Evolutionary conservation across 1,284 basidiomycete species (phyloP).

Genomic region (Tetrapyrgos nigripes): DNA sequence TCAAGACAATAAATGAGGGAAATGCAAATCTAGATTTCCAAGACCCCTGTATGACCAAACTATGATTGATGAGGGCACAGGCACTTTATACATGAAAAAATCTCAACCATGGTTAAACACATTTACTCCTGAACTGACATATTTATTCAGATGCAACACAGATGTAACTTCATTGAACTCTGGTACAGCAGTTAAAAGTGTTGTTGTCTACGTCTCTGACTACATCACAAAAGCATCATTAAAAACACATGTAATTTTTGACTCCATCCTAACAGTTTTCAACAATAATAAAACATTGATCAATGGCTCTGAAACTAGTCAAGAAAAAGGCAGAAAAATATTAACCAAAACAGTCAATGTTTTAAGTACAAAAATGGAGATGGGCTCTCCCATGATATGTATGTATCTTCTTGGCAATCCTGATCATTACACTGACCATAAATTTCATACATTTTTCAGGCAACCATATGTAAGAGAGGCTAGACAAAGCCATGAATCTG

Average conservation of each 20-base stretch:
- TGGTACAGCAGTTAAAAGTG: constrained; percentile 42
- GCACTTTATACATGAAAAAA: constrained; percentile 38
- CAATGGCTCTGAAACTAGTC: neutral
- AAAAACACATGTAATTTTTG: constrained; percentile 43
- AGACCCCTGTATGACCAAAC: constrained; percentile 19
- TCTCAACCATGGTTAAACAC: constrained; percentile 41
- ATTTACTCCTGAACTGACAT: too few relatives aligned
- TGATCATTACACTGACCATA: constrained; percentile 36
- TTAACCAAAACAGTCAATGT: constrained; percentile 38
- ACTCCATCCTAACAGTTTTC: too few relatives aligned
- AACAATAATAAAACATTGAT: constrained; percentile 27
- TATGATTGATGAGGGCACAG: constrained; percentile 30
- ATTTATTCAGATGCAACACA: too few relatives aligned
- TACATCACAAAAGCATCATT: constrained; percentile 44
- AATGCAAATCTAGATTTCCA: constrained; percentile 36
- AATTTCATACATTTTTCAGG: constrained; percentile 35
- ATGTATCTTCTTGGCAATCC: too few relatives aligned
- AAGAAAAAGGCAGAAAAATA: constrained; percentile 30
- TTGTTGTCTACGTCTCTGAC: constrained; percentile 44
- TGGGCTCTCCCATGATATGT: too few relatives aligned
- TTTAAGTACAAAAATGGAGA: constrained; percentile 29
- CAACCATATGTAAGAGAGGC: constrained; percentile 27
- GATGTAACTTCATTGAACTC: constrained; percentile 39
- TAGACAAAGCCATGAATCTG: constrained; percentile 7
- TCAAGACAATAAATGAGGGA: constrained; percentile 24